Base-by-base conservation (phyloP, 371 early-diverging fungal genomes). In the Zychaea mexicana region DNA sequence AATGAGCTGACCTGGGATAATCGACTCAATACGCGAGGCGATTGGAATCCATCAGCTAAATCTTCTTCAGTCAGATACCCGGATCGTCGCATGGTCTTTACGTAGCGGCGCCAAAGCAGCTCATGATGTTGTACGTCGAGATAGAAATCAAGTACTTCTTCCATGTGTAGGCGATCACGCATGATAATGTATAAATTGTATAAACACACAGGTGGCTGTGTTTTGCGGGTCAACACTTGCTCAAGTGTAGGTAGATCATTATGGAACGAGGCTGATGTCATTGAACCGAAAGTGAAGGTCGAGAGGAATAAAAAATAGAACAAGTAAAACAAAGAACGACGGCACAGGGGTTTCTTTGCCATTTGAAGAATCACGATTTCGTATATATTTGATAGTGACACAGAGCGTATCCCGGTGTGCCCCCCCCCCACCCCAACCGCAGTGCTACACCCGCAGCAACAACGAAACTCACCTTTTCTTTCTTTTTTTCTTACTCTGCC, bases 131-230 rank as follows among this genome's bases (percentile, higher is more conserved):
- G 81, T 52, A 90, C 78, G 70, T 90, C 90, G 36, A 90, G 62
- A 66, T 86, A 90, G 57, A 90, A 90, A 64, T 90, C 90, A 4
- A 90, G 68, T 46, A 88, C 78, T 66, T 88, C 88, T 52, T 83
- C 84, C 62, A 82, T 80, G 52, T 76, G 80, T 21, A 86, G 76
- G 28, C 79, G 67, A 61, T 90, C 88, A 38, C 88, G 77, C 84
- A 90, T 79, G 59, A 83, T 79, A 28, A 90, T 75, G 61, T 90
- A 90, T 58, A 82, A 85, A 56, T 88, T 88, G 60, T 84, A 90
- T 3, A 90, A 66, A 70, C 88, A 90, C 0, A 90, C 85, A 1
- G 90, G 90, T 15, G 90, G 90, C 13, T 77, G 61, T 2, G 88
- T 88, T 68, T 85, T 84, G 47, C 90, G 78, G 27, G 72, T 67